Base-by-base conservation (phyloP, 2,329 filamentous ascomycete genomes). In the Claviceps humidiphila region DNA sequence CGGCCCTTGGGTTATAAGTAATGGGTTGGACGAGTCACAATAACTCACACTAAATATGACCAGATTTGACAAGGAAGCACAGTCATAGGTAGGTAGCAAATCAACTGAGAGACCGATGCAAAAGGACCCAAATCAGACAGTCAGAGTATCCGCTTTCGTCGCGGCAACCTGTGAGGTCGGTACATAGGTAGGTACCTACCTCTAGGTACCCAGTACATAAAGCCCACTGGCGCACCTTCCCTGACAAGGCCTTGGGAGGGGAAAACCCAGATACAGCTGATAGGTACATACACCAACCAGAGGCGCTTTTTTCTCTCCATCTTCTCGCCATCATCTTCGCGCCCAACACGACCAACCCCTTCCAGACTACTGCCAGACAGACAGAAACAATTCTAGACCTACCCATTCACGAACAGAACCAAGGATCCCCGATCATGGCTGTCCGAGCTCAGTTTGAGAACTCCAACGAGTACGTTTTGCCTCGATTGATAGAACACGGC, bases 391-490 rank as follows among this genome's bases (percentile, higher is more conserved):
- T 34, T 16, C 22, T 43, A 34, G 34, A 34, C 14, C 2, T 24
- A 44, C 4, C 11, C 1, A 13, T 20, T 9, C 9, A 20, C 41
- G 20, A 38, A 51, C 1, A 40, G 42, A 34, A 43, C 6, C 30
- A 11, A n/a, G 22, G 1, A 26, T 13, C 16, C 20, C 50, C 55
- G 62, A 74, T 62, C 64, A 84, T 84, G 81, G 80, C 81, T 64
- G 80, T 84, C 54, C 79, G 81, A 65, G 81, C 81, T 60, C 81
- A 89, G 68, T 93, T 93, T 68, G 87, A 93, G 73, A 91, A 90
- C 74, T 91, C 86, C 63, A 91, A 91, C 74, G 87, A 93, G 87
- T 91, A 75, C 66, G 83, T 74, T 30, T 37, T 37, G 14, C 24
- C 26, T 16, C n/a, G n/a, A 49, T n/a, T 17, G 22, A 26, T 51